Evolutionary conservation across 192 early-diverging fungal species (phyloP), one percentile per base, ranked within the genome.

Genomic region (Oehlia diaphana): DNA sequence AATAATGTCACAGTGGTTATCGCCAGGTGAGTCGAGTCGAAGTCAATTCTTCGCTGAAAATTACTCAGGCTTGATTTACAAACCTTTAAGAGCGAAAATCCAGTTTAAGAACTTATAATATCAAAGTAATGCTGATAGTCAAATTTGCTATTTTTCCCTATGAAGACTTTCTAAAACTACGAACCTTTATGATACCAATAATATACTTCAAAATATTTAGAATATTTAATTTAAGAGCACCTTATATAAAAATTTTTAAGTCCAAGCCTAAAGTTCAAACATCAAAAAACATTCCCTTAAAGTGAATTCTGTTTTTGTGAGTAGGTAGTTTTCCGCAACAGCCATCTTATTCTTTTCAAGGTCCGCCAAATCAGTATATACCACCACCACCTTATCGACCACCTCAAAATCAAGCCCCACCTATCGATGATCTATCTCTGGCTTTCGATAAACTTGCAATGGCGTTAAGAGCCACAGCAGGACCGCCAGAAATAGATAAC

Each of bases 1-100:
- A 39, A 78, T 19, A 33, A 78, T 78, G 77, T 78, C 77, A 19
- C 77, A 78, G 39, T 78, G 77, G 77, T 21, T 78, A n/a, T 47
- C 77, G 47, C 76, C 64, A 68, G 77, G 77, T 78, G 49, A 69
- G 77, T 33, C 16, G 42, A 72, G 71, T 47, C 23, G 42, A 12
- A 47, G 44, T 47, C 44, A 47, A 47, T n/a, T 73, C 39, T 31
- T 67, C 65, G 33, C 65, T 67, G 12, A 33, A 58, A 33, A 67
- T 67, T 67, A 67, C 65, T 67, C 65, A 14, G 65, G 65, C 65
- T 16, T 67, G 10, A 21, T 35, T 67, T 67, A 12, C 33, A 35
- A 67, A 21, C 19, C 53, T 58, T 58, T 16, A 58, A 58, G 53
- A 58, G 53, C 53, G 53, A 58, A 58, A 21, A 21, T 58, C 53